Base-by-base conservation (phyloP, 345 rosid species). In the Ceriops decandra region DNA sequence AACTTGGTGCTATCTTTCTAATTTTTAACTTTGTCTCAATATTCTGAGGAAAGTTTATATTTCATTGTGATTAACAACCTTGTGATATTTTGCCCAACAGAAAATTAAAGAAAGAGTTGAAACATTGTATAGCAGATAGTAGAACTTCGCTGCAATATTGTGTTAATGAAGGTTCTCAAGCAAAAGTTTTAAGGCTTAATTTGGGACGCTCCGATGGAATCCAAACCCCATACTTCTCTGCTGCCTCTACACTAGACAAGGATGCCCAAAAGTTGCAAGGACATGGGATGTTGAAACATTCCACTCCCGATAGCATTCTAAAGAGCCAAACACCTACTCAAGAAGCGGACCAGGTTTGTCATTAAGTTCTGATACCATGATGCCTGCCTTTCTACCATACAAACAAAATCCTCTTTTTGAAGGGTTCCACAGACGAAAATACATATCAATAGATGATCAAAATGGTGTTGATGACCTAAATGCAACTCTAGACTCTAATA, bases 301-400 rank as follows among this genome's bases (percentile, higher is more conserved):
- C 83, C 71, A 88, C 91, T 64, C 95, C 95, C 8, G 79, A 78
- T 31, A 85, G 83, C 74, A 88, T 91, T 66, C 91, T 30, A 91
- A 86, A 63, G 80, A 82, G 60, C 67, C 83, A 36, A 72, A 79
- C 56, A 75, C 75, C 72, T 82, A 51, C 60, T 76, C 86, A 38
- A 83, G 77, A 82, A 77, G 53, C 62, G 57, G 59, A 68, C 82
- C 72, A 74, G 68, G 76, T 27, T 76, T 78, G 4, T 53, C 72
- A 19, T 72, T 84, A 15, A 81, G 79, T 70, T 82, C 67, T 46
- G 81, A 74, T 67, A 64, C 79, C 28, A 61, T 67, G 15, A 54
- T 63, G 38, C 79, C 87, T 31, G 73, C 74, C 74, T 80, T 82
- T 67, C 82, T 78, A 22, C 62, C 80, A 30, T 83, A 71, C 68